Percentiles rank a stretch among this genome's conserved stretches.
phyloP scores from a whole-genome alignment of 176 grass and related monocot genomes.

The Phragmites australis region DNA sequence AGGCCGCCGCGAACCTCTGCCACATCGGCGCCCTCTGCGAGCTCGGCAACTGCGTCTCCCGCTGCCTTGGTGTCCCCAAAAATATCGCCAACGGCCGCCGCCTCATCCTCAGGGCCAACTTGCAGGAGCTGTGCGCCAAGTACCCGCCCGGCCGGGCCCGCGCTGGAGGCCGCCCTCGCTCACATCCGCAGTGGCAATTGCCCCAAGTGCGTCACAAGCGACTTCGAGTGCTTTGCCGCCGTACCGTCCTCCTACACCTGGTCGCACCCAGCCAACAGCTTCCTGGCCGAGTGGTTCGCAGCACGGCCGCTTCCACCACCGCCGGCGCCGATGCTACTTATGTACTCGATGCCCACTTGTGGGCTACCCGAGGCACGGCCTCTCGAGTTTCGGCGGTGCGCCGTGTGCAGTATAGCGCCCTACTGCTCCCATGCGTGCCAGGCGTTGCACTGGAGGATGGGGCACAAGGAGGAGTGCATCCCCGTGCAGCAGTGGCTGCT shows the following conservation, averaged over 20 bases:
- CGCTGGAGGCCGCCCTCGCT: neutral
- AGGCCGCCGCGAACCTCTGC: neutral
- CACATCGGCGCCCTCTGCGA: neutral
- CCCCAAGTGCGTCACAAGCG: neutral
- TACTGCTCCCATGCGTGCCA: slow-evolving; percentile 3
- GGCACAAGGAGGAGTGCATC: neutral
- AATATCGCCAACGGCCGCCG: neutral
- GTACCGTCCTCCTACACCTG: neutral
- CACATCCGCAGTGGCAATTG: neutral
- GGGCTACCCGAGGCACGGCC: neutral
- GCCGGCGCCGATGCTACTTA: neutral
- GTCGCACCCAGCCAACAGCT: neutral
- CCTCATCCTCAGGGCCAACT: neutral
- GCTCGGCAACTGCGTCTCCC: neutral
- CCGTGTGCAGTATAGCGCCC: neutral
- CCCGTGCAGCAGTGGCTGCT: neutral
- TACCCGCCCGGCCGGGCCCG: neutral
- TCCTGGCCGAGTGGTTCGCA: neutral
- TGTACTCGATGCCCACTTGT: neutral
- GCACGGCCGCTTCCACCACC: neutral
- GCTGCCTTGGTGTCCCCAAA: neutral
- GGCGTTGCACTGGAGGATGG: neutral
- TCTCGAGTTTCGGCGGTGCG: neutral
- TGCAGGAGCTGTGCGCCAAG: neutral
- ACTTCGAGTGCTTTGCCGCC: neutral